Base-by-base conservation (phyloP, 2,329 filamentous ascomycete species). In the Aureobasidium sp. region DNA sequence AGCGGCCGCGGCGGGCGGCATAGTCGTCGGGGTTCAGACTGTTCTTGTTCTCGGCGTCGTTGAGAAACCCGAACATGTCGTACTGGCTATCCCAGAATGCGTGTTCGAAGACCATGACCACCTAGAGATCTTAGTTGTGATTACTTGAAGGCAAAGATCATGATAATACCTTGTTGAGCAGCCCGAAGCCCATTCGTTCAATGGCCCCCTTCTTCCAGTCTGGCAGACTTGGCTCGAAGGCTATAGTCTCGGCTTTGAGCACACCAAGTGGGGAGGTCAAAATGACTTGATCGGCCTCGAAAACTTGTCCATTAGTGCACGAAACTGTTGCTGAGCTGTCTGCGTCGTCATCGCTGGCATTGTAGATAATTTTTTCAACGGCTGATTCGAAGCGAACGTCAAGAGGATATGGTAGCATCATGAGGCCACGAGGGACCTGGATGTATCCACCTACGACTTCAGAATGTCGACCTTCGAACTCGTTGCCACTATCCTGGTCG, bases 401-500 rank as follows among this genome's bases (percentile, higher is more conserved):
- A 2, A 99, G 81, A 63, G 86, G 85, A 7, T 82, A 84, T 0
- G 94, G 94, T 52, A 87, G 85, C 55, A 88, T 85, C 75, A 89
- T 87, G 8, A 99, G 77, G 3, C 92, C 94, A 67, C 90, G 86
- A n/a, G 93, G 90, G 48, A 99, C 85, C 70, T 92, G 91, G 68
- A 95, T 91, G 71, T 97, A 99, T 1, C 94, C 94, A 44, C 95
- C 94, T 29, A 95, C 83, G 3, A 99, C 86, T 82, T 97, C 93
- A 1, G 90, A 91, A 72, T 99, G 95, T 65, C 89, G 87, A 7
- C 94, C 94, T 73, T 97, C 92, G 78, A 96, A 99, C 72, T 99
- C 94, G 69, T 99, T 97, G 0, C 94, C 94, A 55, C 92, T 91
- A 71, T 99, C 95, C 69, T 99, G 91, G 74, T 99, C 95, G 90